Percentiles rank a stretch among this genome's conserved stretches.
Conservation (phyloP, 305 asterid genomes). For the Lippia alba region DNA sequence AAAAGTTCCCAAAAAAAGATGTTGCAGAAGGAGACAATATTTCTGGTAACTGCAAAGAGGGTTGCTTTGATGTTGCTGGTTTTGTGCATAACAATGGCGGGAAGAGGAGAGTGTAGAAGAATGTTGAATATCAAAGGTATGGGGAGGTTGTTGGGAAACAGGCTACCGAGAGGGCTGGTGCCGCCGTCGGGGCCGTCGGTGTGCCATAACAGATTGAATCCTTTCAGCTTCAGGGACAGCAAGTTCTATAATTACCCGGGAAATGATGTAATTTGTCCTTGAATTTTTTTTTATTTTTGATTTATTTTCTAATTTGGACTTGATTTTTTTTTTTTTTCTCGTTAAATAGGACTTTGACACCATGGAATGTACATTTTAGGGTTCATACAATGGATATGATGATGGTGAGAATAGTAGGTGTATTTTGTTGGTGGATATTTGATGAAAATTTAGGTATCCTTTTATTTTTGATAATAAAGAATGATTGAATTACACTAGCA, state of each 20-base stretch:
- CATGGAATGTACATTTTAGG: too few relatives aligned
- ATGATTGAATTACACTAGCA: too few relatives aligned
- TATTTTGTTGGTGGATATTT: too few relatives aligned
- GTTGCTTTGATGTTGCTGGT: slow-evolving; percentile 35
- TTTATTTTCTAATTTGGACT: not conserved
- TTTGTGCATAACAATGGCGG: slow-evolving; percentile 29
- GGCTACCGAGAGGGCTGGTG: slow-evolving; percentile 71
- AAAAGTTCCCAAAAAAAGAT: not conserved
- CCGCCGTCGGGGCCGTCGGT: slow-evolving; percentile 79
- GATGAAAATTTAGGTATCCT: too few relatives aligned
- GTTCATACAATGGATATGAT: too few relatives aligned
- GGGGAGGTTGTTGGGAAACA: slow-evolving; percentile 38
- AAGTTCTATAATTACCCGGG: slow-evolving; percentile 27
- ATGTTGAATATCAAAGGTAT: slow-evolving; percentile 32
- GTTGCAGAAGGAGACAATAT: not conserved
- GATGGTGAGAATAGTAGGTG: too few relatives aligned
- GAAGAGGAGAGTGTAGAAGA: slow-evolving; percentile 55
- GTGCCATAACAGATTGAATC: slow-evolving; percentile 63
- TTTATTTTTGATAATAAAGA: too few relatives aligned
- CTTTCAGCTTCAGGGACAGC: slow-evolving; percentile 36
- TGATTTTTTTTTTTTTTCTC: not conserved
- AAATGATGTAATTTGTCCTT: slow-evolving; percentile 53
- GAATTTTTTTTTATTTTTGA: not conserved
- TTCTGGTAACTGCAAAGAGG: slow-evolving; percentile 19
- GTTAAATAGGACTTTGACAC: not conserved